Percentiles rank a stretch among this genome's conserved stretches.
Conservation (phyloP, 257 asterid genomes). For the Thymus mandschuricus region DNA sequence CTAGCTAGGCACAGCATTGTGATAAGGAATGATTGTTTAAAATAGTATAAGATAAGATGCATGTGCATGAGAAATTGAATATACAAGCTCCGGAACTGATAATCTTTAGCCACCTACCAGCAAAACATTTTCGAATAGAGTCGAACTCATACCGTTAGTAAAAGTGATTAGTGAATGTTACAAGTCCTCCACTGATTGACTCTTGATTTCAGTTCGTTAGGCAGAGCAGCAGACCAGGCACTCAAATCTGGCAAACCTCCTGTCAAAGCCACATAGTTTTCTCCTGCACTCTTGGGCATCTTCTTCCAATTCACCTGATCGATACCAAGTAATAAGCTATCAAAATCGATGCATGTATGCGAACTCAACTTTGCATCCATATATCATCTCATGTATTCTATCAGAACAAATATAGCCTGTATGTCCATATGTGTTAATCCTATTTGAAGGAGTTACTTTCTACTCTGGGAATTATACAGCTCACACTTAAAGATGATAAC, state of each 20-base stretch:
- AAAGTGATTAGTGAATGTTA: slow-evolving; percentile 7
- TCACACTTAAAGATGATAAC: neutral
- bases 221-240: slow-evolving; percentile 67
- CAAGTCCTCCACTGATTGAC: slow-evolving; percentile 58
- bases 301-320: slow-evolving; percentile 58
- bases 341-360: too few species aligned
- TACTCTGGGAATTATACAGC: neutral
- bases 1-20: neutral
- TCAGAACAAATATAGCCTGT: neutral
- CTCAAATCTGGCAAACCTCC: slow-evolving; percentile 62
- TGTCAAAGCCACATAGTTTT: slow-evolving; percentile 73
- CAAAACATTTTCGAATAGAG: neutral
- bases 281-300: slow-evolving; percentile 57
- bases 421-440: too few species aligned
- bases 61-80: too few species aligned
- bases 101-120: neutral
- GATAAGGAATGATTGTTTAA: too few species aligned
- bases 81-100: too few species aligned
- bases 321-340: too few species aligned
- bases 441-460: neutral
- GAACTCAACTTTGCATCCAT: too few species aligned
- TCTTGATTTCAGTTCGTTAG: slow-evolving; percentile 45
- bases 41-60: neutral
- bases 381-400: neutral
- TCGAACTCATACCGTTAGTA: neutral